Percentiles rank a stretch among this genome's conserved stretches.
Evolutionary conservation across 306 rosid genomes (phyloP).

Genomic region (Potentilla sterilis): DNA sequence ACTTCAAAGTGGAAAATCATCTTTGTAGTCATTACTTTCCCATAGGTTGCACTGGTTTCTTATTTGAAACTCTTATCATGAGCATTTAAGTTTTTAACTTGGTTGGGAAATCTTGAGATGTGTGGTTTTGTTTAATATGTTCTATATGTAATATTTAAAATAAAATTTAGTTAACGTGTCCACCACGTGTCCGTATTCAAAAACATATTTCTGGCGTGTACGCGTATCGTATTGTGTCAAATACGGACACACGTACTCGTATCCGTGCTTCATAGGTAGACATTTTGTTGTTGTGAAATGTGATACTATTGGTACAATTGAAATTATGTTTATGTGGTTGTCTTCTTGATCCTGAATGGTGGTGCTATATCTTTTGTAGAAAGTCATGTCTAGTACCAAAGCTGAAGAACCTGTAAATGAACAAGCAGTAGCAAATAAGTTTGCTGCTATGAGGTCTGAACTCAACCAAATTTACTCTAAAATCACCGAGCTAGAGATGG

Average conservation of each 20-base stretch:
- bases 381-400: constrained; percentile 61
- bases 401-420: constrained; percentile 81
- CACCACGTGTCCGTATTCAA: no score
- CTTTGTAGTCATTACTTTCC: not conserved
- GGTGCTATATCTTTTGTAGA: constrained; percentile 16
- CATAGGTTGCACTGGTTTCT: constrained; percentile 1
- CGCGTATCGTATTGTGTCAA: no score
- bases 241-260: no score
- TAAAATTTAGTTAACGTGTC: no score
- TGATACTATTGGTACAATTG: not conserved
- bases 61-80: constrained; percentile 10
- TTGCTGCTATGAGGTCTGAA: constrained; percentile 76
- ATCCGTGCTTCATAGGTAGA: no score
- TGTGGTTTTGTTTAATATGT: constrained; percentile 34
- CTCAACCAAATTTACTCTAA: constrained; percentile 92
- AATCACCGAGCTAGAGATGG: constrained; percentile 97
- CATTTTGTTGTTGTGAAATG: not conserved
- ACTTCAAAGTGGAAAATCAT: not conserved
- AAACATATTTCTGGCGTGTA: no score
- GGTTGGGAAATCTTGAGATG: constrained; percentile 21
- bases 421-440: constrained; percentile 80
- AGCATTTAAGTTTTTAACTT: not conserved
- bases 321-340: not conserved
- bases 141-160: not conserved
- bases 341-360: not conserved